Base-by-base conservation (phyloP, 139 green algal genomes). In the Chlorella vulgaris region DNA sequence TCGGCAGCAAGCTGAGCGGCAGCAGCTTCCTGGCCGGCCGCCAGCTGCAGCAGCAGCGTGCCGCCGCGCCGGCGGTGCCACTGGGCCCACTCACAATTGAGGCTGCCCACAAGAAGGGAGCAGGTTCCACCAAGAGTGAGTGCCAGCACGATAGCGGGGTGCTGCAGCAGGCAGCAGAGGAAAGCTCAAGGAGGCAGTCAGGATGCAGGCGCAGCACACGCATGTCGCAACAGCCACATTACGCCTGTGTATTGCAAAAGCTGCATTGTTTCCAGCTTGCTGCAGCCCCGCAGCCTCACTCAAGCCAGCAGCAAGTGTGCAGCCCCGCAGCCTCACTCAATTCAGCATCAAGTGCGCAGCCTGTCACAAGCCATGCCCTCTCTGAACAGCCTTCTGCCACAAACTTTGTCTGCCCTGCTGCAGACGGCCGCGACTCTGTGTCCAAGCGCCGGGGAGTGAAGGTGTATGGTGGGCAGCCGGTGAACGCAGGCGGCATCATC, bases 401-500 rank as follows among this genome's bases (percentile, higher is more conserved):
- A n/a, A n/a, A n/a, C n/a, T n/a, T n/a, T n/a, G n/a, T n/a, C 55
- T n/a, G 18, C 21, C 22, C 55, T n/a, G 18, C 4, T 28, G 63
- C 69, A 40, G 43, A 51, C 51, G 96, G 96, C 35, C 88, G 96
- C 58, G 96, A 99, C 84, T 98, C 94, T 18, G 92, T 95, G 38
- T 81, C 92, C 38, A 92, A 99, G 90, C 84, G 92, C 50, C 87
- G 95, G 28, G 96, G 96, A 24, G 91, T 99, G 18, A 99, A 99
- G 92, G 91, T 97, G 51, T 99, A 96, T 83, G 96, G 96, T 65
- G 95, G 93, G 31, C 95, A 99, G 90, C 88, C 93, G 31, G 90
- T 98, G 19, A 94, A 93, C 69, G 91, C 96, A 8, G 96, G 96
- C 21, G 94, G 91, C 77, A 99, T 99, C 85, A 99, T 99, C 73